Evolutionary conservation across 2,329 filamentous ascomycete genomes (phyloP).

Genomic region (Sphaerulina vaccinii): DNA sequence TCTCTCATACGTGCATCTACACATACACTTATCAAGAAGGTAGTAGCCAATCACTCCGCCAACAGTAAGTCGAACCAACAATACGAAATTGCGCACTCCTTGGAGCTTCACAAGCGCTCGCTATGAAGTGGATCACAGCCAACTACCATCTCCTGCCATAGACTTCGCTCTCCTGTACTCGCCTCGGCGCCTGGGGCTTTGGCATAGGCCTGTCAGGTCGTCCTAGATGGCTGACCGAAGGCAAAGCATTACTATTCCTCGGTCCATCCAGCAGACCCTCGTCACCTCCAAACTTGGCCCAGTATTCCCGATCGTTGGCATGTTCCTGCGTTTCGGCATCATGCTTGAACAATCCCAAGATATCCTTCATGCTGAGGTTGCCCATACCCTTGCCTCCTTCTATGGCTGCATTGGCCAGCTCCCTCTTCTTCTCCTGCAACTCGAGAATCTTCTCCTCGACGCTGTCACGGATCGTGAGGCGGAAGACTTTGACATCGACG

Average conservation of each 20-base stretch:
- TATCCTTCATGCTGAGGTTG: conserved; percentile 90
- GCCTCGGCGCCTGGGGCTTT: conserved; percentile 25
- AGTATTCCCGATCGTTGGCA: conserved; percentile 45
- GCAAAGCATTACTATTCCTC: conserved; percentile 3
- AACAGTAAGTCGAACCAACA: too few relatives aligned
- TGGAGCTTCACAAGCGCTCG: background rate
- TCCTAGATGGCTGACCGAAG: conserved; percentile 11
- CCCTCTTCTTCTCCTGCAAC: conserved; percentile 88
- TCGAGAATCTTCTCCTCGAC: conserved; percentile 95
- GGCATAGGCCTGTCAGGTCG: conserved; percentile 11
- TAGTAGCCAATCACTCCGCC: too few relatives aligned
- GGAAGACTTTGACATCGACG: conserved; percentile 90
- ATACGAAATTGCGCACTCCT: background rate
- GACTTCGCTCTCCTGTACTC: conserved; percentile 36
- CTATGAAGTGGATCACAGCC: background rate
- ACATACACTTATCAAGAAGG: too few relatives aligned
- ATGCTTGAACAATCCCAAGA: conserved; percentile 81
- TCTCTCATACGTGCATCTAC: too few relatives aligned
- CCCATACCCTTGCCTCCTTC: conserved; percentile 75
- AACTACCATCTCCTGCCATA: conserved; percentile 38
- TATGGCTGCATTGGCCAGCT: conserved; percentile 87
- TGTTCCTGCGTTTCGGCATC: conserved; percentile 54
- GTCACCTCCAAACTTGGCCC: conserved; percentile 37
- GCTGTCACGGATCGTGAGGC: conserved; percentile 79
- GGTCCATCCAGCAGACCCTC: conserved; percentile 37